These are phyloP conservation scores for Aureobasidium mangrovei DNA, from an alignment of 2,329 filamentous ascomycete species.

Conservation along the genomic window DNA sequence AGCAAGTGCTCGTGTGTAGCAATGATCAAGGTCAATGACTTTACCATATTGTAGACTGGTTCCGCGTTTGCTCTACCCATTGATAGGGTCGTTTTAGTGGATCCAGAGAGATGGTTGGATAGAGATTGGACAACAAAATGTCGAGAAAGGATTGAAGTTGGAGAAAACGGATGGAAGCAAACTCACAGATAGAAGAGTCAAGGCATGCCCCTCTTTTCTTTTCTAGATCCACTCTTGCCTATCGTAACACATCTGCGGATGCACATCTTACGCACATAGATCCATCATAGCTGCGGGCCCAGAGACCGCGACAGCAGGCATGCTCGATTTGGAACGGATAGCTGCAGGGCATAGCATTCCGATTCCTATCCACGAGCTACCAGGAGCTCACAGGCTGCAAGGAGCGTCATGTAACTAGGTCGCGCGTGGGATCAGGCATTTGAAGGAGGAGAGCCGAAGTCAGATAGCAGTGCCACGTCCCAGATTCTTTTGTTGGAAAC, in stretches of 20 bases:
- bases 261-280: slow-evolving; percentile 6
- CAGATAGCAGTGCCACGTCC: slow-evolving; percentile 1
- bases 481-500: background rate
- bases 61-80: slow-evolving; percentile 2
- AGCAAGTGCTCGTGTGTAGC: background rate
- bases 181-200: background rate
- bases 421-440: background rate
- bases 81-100: background rate
- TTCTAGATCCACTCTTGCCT: background rate
- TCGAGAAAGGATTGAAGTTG: background rate
- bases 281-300: slow-evolving; percentile 2
- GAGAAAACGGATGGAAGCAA: background rate
- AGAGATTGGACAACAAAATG: background rate
- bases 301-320: background rate
- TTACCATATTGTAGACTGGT: background rate
- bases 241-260: slow-evolving; percentile 1
- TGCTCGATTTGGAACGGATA: slow-evolving; percentile 8
- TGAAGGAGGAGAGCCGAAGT: slow-evolving; percentile 13
- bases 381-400: slow-evolving; percentile 1
- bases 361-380: background rate
- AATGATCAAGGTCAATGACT: background rate
- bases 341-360: slow-evolving; percentile 2
- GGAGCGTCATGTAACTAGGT: slow-evolving; percentile 11
- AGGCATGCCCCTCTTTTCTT: slow-evolving; percentile 9
- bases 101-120: background rate